These are phyloP conservation scores for Inga oerstediana DNA, from an alignment of 306 rosid species.

Conservation along the genomic window DNA sequence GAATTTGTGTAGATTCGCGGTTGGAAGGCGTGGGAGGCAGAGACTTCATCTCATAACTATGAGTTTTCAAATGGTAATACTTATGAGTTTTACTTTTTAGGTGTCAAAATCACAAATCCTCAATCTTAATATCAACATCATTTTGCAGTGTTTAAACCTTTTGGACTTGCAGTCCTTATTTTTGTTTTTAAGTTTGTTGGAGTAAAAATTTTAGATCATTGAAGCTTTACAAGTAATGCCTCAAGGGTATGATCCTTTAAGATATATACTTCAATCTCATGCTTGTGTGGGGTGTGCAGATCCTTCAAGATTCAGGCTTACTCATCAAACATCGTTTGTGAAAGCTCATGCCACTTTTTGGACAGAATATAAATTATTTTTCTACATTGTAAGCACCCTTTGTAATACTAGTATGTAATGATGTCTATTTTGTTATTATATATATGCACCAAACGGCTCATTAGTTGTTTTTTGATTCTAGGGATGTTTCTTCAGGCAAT, in stretches of 20 bases:
- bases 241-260: neutral
- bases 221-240: neutral
- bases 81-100: neutral
- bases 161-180: no score
- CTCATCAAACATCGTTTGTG: conserved; percentile 95
- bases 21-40: conserved; percentile 95
- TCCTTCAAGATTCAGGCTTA: conserved; percentile 86
- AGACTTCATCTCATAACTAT: conserved; percentile 70
- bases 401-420: neutral
- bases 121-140: neutral
- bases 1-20: conserved; percentile 75
- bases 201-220: neutral
- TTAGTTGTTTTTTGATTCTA: conserved; percentile 37
- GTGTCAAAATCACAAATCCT: neutral
- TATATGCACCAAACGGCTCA: neutral
- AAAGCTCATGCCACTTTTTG: conserved; percentile 82
- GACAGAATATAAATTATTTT: conserved; percentile 70
- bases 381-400: conserved; percentile 74
- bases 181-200: neutral
- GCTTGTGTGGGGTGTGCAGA: conserved; percentile 45
- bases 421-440: neutral
- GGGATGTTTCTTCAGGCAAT: conserved; percentile 95
- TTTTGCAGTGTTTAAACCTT: neutral
- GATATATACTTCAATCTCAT: conserved; percentile 7
- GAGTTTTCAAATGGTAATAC: conserved; percentile 76